Evolutionary conservation across 345 rosid species (phyloP).

Genomic region (Melaleuca quinquenervia): DNA sequence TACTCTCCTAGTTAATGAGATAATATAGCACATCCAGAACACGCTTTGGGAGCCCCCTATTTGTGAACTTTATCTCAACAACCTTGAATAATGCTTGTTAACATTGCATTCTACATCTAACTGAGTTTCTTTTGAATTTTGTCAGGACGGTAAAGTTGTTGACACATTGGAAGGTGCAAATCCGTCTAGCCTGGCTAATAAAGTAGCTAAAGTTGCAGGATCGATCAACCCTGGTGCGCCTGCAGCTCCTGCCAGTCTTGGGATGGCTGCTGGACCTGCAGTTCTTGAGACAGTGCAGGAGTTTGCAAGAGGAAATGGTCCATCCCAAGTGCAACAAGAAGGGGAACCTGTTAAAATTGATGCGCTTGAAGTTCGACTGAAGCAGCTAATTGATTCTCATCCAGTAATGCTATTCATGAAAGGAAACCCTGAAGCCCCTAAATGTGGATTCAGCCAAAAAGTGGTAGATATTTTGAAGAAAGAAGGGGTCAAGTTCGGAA

Average conservation of each 20-base stretch:
- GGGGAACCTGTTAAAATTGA: constrained; percentile 27
- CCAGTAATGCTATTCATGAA: constrained; percentile 92
- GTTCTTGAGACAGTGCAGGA: constrained; percentile 70
- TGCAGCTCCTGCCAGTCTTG: constrained; percentile 98
- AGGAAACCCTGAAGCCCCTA: constrained; percentile 79
- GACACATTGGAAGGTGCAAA: constrained; percentile 94
- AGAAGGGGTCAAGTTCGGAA: constrained; percentile 72
- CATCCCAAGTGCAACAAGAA: constrained; percentile 20
- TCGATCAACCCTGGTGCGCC: constrained; percentile 52
- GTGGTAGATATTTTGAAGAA: constrained; percentile 65
- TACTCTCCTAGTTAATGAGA: neutral
- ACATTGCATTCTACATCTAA: neutral
- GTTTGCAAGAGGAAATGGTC: constrained; percentile 44
- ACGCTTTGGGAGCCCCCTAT: neutral
- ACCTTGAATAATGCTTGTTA: neutral
- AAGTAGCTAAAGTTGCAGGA: constrained; percentile 70
- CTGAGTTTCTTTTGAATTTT: neutral
- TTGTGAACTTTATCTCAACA: neutral
- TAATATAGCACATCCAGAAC: neutral
- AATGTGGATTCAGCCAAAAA: constrained; percentile 80
- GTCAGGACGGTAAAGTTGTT: constrained; percentile 67
- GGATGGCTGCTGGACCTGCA: constrained; percentile 83
- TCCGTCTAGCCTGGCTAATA: constrained; percentile 93
- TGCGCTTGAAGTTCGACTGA: constrained; percentile 35
- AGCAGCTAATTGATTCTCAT: constrained; percentile 56